Percentiles rank a stretch among this genome's conserved stretches.
Evolutionary conservation across 306 rosid genomes (phyloP).

Genomic region (Citrullus mucosospermus): DNA sequence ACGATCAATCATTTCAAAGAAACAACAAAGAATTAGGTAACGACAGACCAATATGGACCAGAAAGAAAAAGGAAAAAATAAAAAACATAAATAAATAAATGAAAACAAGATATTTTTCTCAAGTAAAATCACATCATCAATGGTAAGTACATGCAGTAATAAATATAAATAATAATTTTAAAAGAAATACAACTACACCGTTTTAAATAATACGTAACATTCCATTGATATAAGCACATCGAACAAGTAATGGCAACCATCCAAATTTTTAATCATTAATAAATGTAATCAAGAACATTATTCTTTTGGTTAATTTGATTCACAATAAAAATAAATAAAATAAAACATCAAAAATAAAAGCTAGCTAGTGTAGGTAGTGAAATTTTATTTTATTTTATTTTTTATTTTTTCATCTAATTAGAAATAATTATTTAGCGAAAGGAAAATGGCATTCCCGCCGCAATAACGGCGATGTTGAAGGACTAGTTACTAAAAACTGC

Average conservation of each 20-base stretch:
- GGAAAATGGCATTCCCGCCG: slow-evolving; percentile 42
- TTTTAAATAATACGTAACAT: too few species aligned
- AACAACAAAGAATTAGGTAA: neutral
- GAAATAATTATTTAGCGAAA: neutral
- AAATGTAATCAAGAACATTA: neutral
- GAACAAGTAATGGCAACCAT: slow-evolving; percentile 8
- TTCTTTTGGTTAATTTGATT: neutral
- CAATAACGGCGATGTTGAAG: slow-evolving; percentile 47
- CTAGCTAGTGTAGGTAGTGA: too few species aligned
- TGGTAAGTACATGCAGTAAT: neutral
- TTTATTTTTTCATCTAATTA: too few species aligned
- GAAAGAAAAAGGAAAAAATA: neutral
- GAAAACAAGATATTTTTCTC: neutral
- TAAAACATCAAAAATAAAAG: too few species aligned
- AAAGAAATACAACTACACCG: too few species aligned
- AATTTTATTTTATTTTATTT: too few species aligned
- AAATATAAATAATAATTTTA: neutral
- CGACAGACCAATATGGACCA: slow-evolving; percentile 18
- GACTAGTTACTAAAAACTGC: neutral
- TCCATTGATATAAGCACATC: neutral
- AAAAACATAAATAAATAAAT: too few species aligned
- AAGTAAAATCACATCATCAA: neutral
- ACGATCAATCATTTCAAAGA: slow-evolving; percentile 5
- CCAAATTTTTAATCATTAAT: slow-evolving; percentile 11
- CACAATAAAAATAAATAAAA: neutral